phyloP scores from a whole-genome alignment of 495 filamentous ascomycete genomes.

The Penicillium chermesinum region DNA sequence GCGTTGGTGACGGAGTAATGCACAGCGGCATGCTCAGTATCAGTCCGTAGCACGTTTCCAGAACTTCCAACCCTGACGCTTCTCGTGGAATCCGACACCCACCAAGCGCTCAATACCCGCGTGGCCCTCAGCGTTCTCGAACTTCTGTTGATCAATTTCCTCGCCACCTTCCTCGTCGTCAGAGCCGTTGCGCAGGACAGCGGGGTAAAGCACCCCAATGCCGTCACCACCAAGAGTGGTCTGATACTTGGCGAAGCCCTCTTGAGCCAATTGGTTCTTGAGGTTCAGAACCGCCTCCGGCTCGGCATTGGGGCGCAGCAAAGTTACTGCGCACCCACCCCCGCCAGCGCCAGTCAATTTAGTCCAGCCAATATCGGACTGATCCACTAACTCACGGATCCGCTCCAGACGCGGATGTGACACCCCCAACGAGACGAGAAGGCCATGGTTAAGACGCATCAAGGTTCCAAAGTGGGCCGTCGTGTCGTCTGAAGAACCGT shows the following conservation, averaged over 20 bases:
- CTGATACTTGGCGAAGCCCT: slow-evolving; percentile 78
- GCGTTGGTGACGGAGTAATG: not conserved
- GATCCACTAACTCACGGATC: slow-evolving; percentile 85
- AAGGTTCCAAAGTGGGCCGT: slow-evolving; percentile 74
- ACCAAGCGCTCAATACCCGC: slow-evolving; percentile 71
- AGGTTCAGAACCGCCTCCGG: slow-evolving; percentile 52
- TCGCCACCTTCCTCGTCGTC: slow-evolving; percentile 68
- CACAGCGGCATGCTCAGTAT: slow-evolving; percentile 7
- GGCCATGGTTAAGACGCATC: slow-evolving; percentile 87
- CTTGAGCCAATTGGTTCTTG: slow-evolving; percentile 60
- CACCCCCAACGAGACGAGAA: slow-evolving; percentile 81
- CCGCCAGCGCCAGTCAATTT: slow-evolving; percentile 95
- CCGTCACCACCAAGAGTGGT: slow-evolving; percentile 88
- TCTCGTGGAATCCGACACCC: slow-evolving; percentile 57
- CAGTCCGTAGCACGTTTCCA: slow-evolving; percentile 55
- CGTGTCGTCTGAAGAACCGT: slow-evolving; percentile 50
- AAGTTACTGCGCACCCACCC: slow-evolving; percentile 88
- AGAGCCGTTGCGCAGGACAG: slow-evolving; percentile 68
- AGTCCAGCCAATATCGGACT: slow-evolving; percentile 88
- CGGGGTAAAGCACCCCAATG: slow-evolving; percentile 88
- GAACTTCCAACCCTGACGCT: slow-evolving; percentile 87
- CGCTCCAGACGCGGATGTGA: slow-evolving; percentile 91
- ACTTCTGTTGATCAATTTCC: slow-evolving; percentile 90
- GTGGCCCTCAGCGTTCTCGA: slow-evolving; percentile 72
- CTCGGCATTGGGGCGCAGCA: slow-evolving; percentile 63